Evolutionary conservation across 108 stramenopile species (phyloP), one percentile per base, ranked within the genome.

Genomic region (Chaetoceros muelleri): DNA sequence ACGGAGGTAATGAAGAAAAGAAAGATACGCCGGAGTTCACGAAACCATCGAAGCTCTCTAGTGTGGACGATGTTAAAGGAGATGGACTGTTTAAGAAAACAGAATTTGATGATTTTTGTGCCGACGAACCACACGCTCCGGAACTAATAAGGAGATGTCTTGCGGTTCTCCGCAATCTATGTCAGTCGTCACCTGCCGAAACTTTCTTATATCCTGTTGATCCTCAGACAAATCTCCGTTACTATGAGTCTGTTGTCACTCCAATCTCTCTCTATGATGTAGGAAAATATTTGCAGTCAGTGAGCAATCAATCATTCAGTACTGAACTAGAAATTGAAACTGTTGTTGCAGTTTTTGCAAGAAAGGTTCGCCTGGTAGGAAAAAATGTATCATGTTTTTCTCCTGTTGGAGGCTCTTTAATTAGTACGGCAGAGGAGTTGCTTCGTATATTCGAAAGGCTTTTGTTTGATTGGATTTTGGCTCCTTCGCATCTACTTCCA

Each of bases 381-480:
- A 68, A 80, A 20, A 89, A 86, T 55, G 80, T 72, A 29, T 62
- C 76, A 19, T 74, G 76, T 27, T 81, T 81, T 52, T 67, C 78
- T 17, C 79, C 74, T 49, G 84, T 84, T 3, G 85, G 85, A 30
- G 78, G 77, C 3, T 76, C 69, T 20, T 67, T 87, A 24, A 79
- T 87, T 48, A 68, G 70, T 56, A 75, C 83, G 31, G 76, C 70
- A 27, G 84, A 84, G 30, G 85, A 93, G 65, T 66, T 93, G 72
- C 54, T 82, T 34, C 66, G 84, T 24, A 74, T 88, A 44, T 93
- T 89, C 53, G 91, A 93, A 59, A 69, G 91, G 13, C 56, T 93
- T 21, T 74, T 93, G 24, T 66, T 89, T 49, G 91, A 93, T 59
- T 93, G 91, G 91, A 79, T 93, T 24, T 71, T 93, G 23, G 77